Conservation (phyloP, 2,329 filamentous ascomycete species). For the Trichoderma koningiopsis region DNA sequence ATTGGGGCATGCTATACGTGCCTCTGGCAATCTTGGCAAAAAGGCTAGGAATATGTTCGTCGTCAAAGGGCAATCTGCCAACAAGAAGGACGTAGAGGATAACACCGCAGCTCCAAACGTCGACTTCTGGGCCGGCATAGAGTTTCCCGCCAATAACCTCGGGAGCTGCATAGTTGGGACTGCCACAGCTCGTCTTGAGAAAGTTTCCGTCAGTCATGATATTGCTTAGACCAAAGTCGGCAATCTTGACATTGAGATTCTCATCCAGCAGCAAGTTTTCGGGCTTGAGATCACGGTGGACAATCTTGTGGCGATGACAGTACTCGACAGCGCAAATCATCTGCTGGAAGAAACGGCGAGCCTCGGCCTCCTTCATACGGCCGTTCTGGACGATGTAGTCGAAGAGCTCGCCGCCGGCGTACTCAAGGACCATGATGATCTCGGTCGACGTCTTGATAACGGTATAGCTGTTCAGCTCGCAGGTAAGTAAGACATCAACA, state of each 20-base stretch:
- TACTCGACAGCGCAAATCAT: conserved; percentile 99
- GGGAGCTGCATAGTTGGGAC: conserved; percentile 95
- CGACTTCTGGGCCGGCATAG: conserved; percentile 95
- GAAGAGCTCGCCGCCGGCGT: conserved; percentile 93
- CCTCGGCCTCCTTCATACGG: conserved; percentile 85
- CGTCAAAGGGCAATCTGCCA: conserved; percentile 89
- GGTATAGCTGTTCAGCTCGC: conserved; percentile 67
- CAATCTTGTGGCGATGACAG: conserved; percentile 98
- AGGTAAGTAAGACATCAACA: background rate
- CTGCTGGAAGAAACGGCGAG: conserved; percentile 98
- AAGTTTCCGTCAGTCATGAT: conserved; percentile 99
- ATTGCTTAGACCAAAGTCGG: conserved; percentile 97
- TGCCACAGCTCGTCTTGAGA: conserved; percentile 96
- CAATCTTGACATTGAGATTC: conserved; percentile 97
- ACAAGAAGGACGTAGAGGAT: conserved; percentile 84
- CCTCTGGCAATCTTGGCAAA: conserved; percentile 98
- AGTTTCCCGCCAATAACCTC: conserved; percentile 98
- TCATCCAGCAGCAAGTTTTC: conserved; percentile 96
- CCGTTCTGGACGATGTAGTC: conserved; percentile 97
- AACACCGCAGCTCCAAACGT: conserved; percentile 96
- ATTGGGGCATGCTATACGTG: conserved; percentile 87
- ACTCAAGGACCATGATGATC: conserved; percentile 99
- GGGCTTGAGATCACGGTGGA: conserved; percentile 95
- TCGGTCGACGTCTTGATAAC: conserved; percentile 93
- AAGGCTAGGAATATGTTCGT: conserved; percentile 95